Evolutionary conservation across 306 rosid genomes (phyloP), one percentile per base, ranked within the genome.

Genomic region (Datisca glomerata): DNA sequence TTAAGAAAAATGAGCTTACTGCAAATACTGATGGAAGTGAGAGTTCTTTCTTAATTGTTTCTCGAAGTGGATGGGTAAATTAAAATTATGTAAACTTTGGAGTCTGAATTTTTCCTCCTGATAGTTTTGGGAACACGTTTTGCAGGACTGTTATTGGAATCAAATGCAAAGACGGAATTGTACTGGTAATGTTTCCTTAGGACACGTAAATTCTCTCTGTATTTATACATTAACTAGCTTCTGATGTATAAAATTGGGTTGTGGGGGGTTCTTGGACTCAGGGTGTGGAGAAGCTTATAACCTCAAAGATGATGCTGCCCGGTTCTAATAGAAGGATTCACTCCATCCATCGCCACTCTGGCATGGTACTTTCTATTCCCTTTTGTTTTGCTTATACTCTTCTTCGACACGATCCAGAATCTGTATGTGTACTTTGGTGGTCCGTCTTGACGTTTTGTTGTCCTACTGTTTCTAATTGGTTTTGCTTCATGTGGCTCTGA

Each of bases 301-400:
- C 95, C 1, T 89, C 95, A 1, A 89, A 89, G 63, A 89, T 89
- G 98, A 89, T 89, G 98, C 72, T 89, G 24, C 77, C 98, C 11
- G 98, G 98, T 45, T 89, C 98, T 36, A 89, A 89, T 55, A 63
- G 95, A 70, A 75, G 98, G 67, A 87, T 87, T 65, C 97, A 87
- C 36, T 72, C 94, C 0, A 89, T 87, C 52, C 81, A 87, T 66
- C 89, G 86, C 45, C 94, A 87, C 63, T 80, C 89, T 15, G 95
- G 98, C 47, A 80, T 89, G 98, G 96, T 86, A 86, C 5, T 16
- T 11, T 27, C n/a, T 2, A 53, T 50, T 14, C 41, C 11, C 12
- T 43, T 35, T 45, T 24, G 2, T 45, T 22, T 5, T 32, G 18
- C 17, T 18, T 32, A 24, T 4, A 6, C 10, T 7, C 9, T 22